Base-by-base conservation (phyloP, 768 basidiomycete genomes). In the Pulveroboletus sp. region DNA sequence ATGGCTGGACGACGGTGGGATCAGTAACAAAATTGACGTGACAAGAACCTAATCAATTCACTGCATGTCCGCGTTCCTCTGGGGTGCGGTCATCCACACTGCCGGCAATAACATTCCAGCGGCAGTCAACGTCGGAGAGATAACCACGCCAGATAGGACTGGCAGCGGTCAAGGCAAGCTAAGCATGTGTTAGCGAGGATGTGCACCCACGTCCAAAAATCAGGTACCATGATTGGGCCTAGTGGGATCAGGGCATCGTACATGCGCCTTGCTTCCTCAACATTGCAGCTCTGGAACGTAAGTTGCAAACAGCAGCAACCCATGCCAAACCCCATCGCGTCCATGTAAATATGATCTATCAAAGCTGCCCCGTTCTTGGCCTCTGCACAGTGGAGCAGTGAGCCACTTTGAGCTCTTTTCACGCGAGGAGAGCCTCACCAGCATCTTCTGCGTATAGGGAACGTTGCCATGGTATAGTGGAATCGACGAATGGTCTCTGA, bases 321-420 rank as follows among this genome's bases (percentile, higher is more conserved):
- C 96, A 98, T 99, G 41, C 96, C 96, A 67, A 99, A 99, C 27
- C 94, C 95, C 96, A 98, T 98, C 8, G 96, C 94, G 67, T 99
- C 96, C 75, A 98, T 80, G 66, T 98, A 98, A 55, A 99, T 90
- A 68, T 98, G 94, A 65, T 95, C 84, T 30, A 76, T 73, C 32
- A 91, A 76, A 14, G 94, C 93, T 5, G 93, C 92, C 2, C 94
- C 93, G 54, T 83, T 77, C 70, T 84, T 89, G 1, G 93, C 93
- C 75, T 96, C 93, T 89, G 44, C 2, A 31, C 8, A 21, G 17
- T 40, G 39, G 43, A 1, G 26, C 14, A 21, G 21, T 21, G 45
- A n/a, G 21, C 28, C 36, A 40, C 33, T 49, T 26, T 44, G 45
- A 56, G 44, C 35, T 28, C 7, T 39, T 50, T 53, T 37, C n/a